Conservation (phyloP, 345 rosid genomes). For the Hirschfeldia incana region DNA sequence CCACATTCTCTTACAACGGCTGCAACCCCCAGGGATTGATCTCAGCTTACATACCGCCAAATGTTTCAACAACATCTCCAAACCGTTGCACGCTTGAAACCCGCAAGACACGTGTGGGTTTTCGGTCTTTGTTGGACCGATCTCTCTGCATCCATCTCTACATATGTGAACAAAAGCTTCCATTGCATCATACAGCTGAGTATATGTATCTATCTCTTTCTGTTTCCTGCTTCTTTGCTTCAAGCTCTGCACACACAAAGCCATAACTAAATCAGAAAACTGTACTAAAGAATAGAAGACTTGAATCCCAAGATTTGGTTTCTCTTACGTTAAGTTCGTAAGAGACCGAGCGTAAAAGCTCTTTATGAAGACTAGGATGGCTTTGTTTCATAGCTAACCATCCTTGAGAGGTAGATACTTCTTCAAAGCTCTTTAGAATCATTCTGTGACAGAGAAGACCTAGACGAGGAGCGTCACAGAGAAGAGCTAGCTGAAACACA, state of each 20-base stretch:
- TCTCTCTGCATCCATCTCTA: slow-evolving; percentile 83
- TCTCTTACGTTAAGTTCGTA: slow-evolving; percentile 54
- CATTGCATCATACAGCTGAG: slow-evolving; percentile 80
- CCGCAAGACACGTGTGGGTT: slow-evolving; percentile 52
- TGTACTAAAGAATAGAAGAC: background rate
- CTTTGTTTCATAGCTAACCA: slow-evolving; percentile 78
- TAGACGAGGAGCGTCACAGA: slow-evolving; percentile 82
- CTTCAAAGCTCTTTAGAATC: slow-evolving; percentile 54
- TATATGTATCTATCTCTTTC: slow-evolving; percentile 63
- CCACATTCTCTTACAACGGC: slow-evolving; percentile 92
- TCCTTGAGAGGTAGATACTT: slow-evolving; percentile 58
- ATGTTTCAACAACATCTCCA: slow-evolving; percentile 75
- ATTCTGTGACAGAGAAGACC: slow-evolving; percentile 63
- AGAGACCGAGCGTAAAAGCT: slow-evolving; percentile 53
- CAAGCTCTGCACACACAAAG: slow-evolving; percentile 38
- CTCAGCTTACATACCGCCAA: slow-evolving; percentile 71
- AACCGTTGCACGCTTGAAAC: slow-evolving; percentile 73
- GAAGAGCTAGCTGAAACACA: slow-evolving; percentile 77
- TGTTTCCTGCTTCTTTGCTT: slow-evolving; percentile 55
- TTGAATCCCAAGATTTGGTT: background rate
- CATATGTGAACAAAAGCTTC: slow-evolving; percentile 91
- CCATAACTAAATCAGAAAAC: background rate
- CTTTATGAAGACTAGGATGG: slow-evolving; percentile 71
- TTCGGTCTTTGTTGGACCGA: slow-evolving; percentile 73
- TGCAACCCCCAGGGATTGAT: slow-evolving; percentile 71